Evolutionary conservation across 2,329 filamentous ascomycete species (phyloP).

Genomic region (Penicillium crustosum): DNA sequence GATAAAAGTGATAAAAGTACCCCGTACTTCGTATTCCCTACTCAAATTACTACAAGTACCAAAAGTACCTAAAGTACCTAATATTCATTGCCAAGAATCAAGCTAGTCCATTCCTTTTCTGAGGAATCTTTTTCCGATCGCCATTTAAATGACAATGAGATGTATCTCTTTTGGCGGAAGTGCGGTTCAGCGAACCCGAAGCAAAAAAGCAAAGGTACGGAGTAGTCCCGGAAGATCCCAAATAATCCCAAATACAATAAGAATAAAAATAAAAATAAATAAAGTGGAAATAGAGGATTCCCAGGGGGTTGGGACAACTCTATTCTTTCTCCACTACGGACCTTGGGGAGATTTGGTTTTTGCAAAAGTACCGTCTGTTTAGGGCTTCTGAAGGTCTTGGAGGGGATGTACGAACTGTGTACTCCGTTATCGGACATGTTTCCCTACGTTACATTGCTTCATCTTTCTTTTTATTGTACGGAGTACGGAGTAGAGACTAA

Average conservation of each 20-base stretch:
- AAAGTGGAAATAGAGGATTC: not conserved
- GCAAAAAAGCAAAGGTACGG: not conserved
- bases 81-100: not conserved
- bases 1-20: not conserved
- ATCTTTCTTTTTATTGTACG: not conserved
- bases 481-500: too few species aligned
- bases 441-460: not conserved
- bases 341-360: not conserved
- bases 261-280: not conserved
- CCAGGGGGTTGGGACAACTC: constrained; percentile 5
- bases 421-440: not conserved
- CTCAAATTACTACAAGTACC: not conserved
- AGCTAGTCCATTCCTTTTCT: not conserved
- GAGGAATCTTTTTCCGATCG: not conserved
- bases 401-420: not conserved
- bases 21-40: too few species aligned
- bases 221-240: not conserved
- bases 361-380: not conserved
- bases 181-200: not conserved
- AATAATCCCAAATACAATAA: not conserved
- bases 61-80: not conserved
- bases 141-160: not conserved
- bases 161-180: not conserved
- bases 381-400: not conserved
- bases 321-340: not conserved